Base-by-base conservation (phyloP, 345 rosid species). In the Boechera divaricarpa region DNA sequence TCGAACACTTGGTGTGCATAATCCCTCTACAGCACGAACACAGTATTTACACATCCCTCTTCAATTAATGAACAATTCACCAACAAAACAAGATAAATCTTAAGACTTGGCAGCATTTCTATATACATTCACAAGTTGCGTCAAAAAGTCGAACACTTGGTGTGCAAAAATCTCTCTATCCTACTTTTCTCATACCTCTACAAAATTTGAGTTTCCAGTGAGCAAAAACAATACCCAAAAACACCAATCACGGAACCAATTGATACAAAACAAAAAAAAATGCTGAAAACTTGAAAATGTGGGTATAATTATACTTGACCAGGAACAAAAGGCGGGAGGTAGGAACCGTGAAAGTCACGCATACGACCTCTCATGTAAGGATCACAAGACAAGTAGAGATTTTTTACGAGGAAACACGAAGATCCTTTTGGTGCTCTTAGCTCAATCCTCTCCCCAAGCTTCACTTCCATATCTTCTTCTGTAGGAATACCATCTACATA, bases 361-460 rank as follows among this genome's bases (percentile, higher is more conserved):
- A 85, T 85, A 53, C 83, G 82, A 42, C 79, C 62, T 11, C 87
- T 71, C 90, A 87, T 82, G 68, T 86, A 86, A 15, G 91, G 89
- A 77, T 85, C 88, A 38, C 88, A 82, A 9, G 88, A 86, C 65
- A 87, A 74, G 74, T 76, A 87, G 18, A 86, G 79, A 71, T 83
- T 83, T 75, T 89, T 72, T 0, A 87, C 72, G 26, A 87, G 79
- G 54, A 87, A 57, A 11, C 45, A 74, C 48, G 70, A 73, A 1
- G 84, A 70, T 3, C 64, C 82, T 67, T 80, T 67, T 28, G 87
- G 82, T 42, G 76, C 77, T 44, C 29, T 68, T 10, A 85, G 69
- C 51, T 77, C 35, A 31, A 80, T 63, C 7, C 49, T 73, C 7
- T 79, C 73, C 29, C 72, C 73, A 2, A 65, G 13, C 2, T 53